phyloP scores from a whole-genome alignment of 2,329 filamentous ascomycete genomes.

The Monilinia polystroma region DNA sequence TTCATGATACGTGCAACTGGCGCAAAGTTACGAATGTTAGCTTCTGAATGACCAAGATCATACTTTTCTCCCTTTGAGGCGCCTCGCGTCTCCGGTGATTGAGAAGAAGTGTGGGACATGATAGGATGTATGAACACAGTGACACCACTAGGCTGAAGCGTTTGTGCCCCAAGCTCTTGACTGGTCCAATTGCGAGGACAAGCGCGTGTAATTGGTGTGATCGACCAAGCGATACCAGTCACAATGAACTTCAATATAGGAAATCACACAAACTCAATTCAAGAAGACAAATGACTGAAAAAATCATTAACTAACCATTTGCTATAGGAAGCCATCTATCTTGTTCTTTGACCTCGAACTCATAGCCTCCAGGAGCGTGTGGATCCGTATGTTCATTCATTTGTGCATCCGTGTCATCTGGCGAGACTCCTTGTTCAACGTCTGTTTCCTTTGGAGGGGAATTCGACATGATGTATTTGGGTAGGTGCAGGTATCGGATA shows the following conservation, averaged over 20 bases:
- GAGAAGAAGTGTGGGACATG: constrained; percentile 60
- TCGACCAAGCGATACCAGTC: constrained; percentile 52
- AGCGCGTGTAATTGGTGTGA: constrained; percentile 45
- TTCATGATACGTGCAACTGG: constrained; percentile 99
- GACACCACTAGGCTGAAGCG: constrained; percentile 37
- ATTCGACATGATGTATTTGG: constrained; percentile 91
- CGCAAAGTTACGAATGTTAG: constrained; percentile 92
- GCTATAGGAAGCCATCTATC: constrained; percentile 99
- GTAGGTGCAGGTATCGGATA: constrained; percentile 45
- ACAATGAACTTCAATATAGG: constrained; percentile 37
- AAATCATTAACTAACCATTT: constrained; percentile 79
- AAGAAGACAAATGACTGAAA: constrained; percentile 40
- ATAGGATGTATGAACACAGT: constrained; percentile 40
- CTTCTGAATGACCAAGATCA: constrained; percentile 54
- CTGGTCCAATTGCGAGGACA: constrained; percentile 37
- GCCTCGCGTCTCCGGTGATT: constrained; percentile 48
- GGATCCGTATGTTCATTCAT: constrained; percentile 65
- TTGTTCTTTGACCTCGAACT: constrained; percentile 99
- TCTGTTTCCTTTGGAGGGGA: constrained; percentile 85
- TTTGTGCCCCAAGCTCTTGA: constrained; percentile 38
- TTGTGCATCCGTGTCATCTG: constrained; percentile 85
- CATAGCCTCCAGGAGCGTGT: constrained; percentile 60
- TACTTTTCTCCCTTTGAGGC: constrained; percentile 45
- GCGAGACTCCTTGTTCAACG: constrained; percentile 89
- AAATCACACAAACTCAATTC: constrained; percentile 56